phyloP scores from a whole-genome alignment of 2,329 filamentous ascomycete species.

The Balansia obtecta region DNA sequence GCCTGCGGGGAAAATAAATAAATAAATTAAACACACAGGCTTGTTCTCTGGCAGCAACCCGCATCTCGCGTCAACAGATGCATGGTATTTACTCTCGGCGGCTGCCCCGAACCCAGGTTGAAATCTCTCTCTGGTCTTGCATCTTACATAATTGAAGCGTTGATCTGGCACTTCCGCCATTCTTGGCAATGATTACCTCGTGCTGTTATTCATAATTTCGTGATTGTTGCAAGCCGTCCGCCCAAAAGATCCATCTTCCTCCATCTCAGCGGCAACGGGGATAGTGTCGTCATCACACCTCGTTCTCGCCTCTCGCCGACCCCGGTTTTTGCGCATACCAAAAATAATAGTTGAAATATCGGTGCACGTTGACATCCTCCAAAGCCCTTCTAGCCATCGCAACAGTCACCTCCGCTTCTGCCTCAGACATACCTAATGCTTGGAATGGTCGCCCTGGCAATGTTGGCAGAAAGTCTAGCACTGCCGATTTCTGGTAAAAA shows the following conservation, averaged over 20 bases:
- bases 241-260: not conserved
- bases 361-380: slow-evolving; percentile 18
- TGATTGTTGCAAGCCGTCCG: no score
- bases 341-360: slow-evolving; percentile 23
- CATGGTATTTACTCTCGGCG: no score
- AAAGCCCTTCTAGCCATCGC: slow-evolving; percentile 14
- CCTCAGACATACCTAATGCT: slow-evolving; percentile 16
- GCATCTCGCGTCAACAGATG: no score
- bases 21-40: no score
- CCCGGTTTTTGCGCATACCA: slow-evolving; percentile 24
- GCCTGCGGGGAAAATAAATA: no score
- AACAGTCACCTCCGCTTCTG: slow-evolving; percentile 18
- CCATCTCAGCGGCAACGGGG: not conserved
- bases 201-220: not conserved
- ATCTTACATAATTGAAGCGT: not conserved
- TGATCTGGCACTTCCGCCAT: not conserved
- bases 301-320: not conserved
- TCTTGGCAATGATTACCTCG: no score
- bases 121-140: no score
- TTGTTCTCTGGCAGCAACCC: no score
- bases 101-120: no score
- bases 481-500: slow-evolving; percentile 24
- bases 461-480: slow-evolving; percentile 24
- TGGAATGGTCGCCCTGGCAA: slow-evolving; percentile 22
- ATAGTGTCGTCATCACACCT: not conserved